Evolutionary conservation across 768 basidiomycete genomes (phyloP), one percentile per base, ranked within the genome.

Genomic region (Tylopilus felleus): DNA sequence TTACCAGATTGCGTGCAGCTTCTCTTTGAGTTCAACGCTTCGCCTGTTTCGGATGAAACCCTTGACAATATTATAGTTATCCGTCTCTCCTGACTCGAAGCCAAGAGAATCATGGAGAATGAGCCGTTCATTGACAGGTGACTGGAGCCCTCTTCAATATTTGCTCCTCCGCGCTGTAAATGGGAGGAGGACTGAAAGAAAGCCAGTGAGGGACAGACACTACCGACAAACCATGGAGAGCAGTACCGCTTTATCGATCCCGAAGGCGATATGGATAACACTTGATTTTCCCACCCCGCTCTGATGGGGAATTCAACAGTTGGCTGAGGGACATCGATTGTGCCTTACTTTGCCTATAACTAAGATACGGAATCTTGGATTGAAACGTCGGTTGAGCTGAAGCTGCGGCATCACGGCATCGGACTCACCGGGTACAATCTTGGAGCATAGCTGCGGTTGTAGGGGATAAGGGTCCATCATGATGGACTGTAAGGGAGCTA

Each of bases 101-200:
- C 53, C 53, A 19, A 51, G 25, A 13, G 53, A 54, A 16, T 44
- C 42, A 12, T 54, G 53, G 8, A 54, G 42, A 17, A 44, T 43
- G 16, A 51, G 29, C 4, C 27, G 42, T 17, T 42, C 8, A 43
- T 54, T 54, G 16, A 29, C 48, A 22, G 35, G 35, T 29, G 53
- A 54, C 39, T 22, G 21, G 5, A 49, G 39, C 21, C 28, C 39
- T 14, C 19, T 10, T 40, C 14, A 6, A 49, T 49, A 12, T 40
- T 5, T 41, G 49, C 38, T 31, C 12, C 17, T 35, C 44, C 51
- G 3, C 5, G 51, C 27, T 6, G 3, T 38, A 52, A 36, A 52
- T 39, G 5, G 38, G 38, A 19, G 3, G 19, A 6, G 19, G 19
- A 3, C 38, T 39, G 38, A 39, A 19, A 9, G 14, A 7, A 2